Base-by-base conservation (phyloP, 768 basidiomycete genomes). In the Mycena leptocephala region DNA sequence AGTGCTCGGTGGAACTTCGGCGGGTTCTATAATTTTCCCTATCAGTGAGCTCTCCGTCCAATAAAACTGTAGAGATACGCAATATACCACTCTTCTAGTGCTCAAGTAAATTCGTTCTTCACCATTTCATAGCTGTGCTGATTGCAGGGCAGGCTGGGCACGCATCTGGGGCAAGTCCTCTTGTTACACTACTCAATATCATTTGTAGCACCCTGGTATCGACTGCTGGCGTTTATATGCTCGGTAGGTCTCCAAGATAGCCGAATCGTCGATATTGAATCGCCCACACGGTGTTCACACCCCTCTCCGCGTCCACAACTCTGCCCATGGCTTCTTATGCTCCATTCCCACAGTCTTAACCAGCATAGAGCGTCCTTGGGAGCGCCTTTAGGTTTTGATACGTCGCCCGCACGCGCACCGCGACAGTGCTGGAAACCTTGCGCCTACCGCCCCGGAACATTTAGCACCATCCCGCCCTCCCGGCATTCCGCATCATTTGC, bases 1-100 rank as follows among this genome's bases (percentile, higher is more conserved):
- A 59, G 85, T 85, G 28, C 81, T 86, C 1, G 84, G 85, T 41
- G 89, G 90, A 41, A 82, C 63, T 39, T 76, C 75, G 2, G 59
- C 65, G 2, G 73, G 73, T 7, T 55, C 56, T 3, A 62, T 66
- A 3, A 26, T 74, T 7, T 68, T 74, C 33, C 73, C 66, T 3
- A 74, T 74, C 43, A 68, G 73, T 74, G 11, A 33, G 73, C 69
- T 24, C 43, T 13, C 22, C 43, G 51, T 16, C 30, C 26, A 30
- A 56, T 30, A 32, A 28, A n/a, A 14, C 18, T 28, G 1, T 30
- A 30, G 28, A 13, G 7, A 30, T 26, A 30, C 5, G 5, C 5
- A 30, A 56, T 16, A 24, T 30, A 5, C 14, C 28, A 9, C 22
- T 20, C 14, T 18, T 30, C 14, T 18, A 74, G 72, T 74, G 63